Conservation (phyloP, 1,284 basidiomycete species). For the Ganoderma sinense region DNA sequence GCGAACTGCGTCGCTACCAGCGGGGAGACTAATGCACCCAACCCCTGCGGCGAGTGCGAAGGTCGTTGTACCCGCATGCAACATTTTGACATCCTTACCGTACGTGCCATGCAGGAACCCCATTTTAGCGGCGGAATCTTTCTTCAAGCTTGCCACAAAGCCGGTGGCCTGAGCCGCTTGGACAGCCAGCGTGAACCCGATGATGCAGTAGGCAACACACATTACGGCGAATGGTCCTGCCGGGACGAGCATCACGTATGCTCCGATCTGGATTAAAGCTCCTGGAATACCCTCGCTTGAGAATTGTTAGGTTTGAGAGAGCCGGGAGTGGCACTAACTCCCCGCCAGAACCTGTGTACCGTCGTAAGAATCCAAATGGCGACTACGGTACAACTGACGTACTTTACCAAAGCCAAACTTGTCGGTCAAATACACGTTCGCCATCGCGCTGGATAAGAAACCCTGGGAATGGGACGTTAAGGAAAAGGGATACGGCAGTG, state of each 20-base stretch:
- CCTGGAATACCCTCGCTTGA: conserved; percentile 35
- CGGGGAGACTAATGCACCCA: background rate
- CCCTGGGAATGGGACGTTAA: conserved; percentile 45
- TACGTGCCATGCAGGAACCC: conserved; percentile 64
- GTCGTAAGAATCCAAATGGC: background rate
- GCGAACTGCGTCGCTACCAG: background rate
- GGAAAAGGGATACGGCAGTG: background rate
- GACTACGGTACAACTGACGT: background rate
- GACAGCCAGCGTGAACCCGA: conserved; percentile 62
- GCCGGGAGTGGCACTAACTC: background rate
- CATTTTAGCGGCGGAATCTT: conserved; percentile 55
- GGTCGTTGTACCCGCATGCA: conserved; percentile 29
- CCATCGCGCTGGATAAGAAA: conserved; percentile 57
- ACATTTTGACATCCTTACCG: conserved; percentile 37
- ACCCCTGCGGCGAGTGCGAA: background rate
- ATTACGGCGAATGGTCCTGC: conserved; percentile 75
- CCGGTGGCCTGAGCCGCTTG: conserved; percentile 67
- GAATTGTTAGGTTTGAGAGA: background rate
- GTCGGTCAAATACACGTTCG: conserved; percentile 64
- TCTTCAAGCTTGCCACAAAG: conserved; percentile 54
- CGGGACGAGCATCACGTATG: conserved; percentile 54
- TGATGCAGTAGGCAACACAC: conserved; percentile 63
- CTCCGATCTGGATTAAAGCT: conserved; percentile 53
- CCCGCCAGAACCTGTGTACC: conserved; percentile 40
- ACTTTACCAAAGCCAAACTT: conserved; percentile 69